Conservation (phyloP, 2,329 filamentous ascomycete species). For the Rasamsonia emersonii region DNA sequence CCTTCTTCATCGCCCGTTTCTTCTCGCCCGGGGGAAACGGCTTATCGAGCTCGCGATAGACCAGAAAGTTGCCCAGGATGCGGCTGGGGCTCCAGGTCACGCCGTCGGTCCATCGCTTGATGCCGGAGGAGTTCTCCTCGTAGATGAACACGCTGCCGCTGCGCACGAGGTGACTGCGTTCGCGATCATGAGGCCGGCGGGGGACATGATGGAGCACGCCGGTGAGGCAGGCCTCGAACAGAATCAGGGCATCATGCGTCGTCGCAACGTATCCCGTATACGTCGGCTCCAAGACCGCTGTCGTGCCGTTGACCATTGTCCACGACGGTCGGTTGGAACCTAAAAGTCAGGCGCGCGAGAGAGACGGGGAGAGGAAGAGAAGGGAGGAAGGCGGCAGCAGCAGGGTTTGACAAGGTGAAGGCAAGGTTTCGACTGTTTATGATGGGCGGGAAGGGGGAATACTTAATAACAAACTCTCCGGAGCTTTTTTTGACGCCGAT, state of each 20-base stretch:
- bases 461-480: background rate
- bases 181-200: slow-evolving; percentile 76
- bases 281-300: slow-evolving; percentile 51
- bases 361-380: background rate
- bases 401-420: background rate
- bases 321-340: slow-evolving; percentile 3
- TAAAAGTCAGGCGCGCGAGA: no score
- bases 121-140: slow-evolving; percentile 80
- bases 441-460: background rate
- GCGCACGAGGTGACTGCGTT: slow-evolving; percentile 65
- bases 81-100: slow-evolving; percentile 84
- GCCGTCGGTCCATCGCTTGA: slow-evolving; percentile 91
- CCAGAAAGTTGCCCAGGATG: slow-evolving; percentile 74
- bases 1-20: slow-evolving; percentile 70
- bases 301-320: slow-evolving; percentile 35
- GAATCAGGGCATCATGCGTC: slow-evolving; percentile 65
- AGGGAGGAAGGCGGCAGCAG: background rate
- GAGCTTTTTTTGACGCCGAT: background rate
- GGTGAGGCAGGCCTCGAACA: slow-evolving; percentile 70
- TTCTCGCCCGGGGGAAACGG: slow-evolving; percentile 76
- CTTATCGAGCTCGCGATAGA: slow-evolving; percentile 74
- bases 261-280: slow-evolving; percentile 60
- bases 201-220: slow-evolving; percentile 67
- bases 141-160: slow-evolving; percentile 88
- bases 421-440: background rate